Evolutionary conservation across 2,329 filamentous ascomycete genomes (phyloP).

Genomic region (Arthrobotrys iridis): DNA sequence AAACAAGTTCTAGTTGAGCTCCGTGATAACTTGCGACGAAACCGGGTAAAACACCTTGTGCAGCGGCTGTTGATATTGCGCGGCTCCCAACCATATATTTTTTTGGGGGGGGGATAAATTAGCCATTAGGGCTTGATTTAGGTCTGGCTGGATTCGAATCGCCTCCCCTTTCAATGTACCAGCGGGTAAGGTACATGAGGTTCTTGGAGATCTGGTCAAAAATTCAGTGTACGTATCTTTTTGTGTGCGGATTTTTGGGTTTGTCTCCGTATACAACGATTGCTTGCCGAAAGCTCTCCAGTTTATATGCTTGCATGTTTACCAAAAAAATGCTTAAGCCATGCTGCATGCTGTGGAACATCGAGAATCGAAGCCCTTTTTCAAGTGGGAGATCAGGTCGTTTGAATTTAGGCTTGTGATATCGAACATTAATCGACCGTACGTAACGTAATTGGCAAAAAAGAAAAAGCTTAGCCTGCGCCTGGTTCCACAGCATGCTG

Average conservation of each 20-base stretch:
- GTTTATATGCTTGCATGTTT: no score
- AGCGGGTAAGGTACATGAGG: no score
- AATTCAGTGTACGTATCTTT: no score
- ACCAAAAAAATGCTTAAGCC: not conserved
- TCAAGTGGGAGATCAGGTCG: no score
- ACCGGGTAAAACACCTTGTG: slow-evolving; percentile 21
- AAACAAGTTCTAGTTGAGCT: slow-evolving; percentile 13
- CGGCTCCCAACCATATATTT: not conserved
- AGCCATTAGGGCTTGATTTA: slow-evolving; percentile 4
- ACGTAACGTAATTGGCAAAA: slow-evolving; percentile 36
- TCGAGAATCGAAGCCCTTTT: no score
- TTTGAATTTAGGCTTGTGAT: not conserved
- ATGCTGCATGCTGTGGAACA: not conserved
- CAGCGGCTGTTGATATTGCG: no score
- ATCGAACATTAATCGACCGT: not conserved
- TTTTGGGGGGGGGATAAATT: not conserved
- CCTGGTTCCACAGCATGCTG: slow-evolving; percentile 47
- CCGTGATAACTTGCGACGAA: slow-evolving; percentile 24
- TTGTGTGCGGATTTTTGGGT: not conserved
- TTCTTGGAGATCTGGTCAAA: no score
- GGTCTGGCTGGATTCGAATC: slow-evolving; percentile 7
- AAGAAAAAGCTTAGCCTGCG: slow-evolving; percentile 31
- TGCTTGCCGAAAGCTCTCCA: no score
- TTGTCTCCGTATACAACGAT: not conserved
- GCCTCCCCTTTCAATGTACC: no score